Evolutionary conservation across 306 rosid genomes (phyloP), one percentile per base, ranked within the genome.

Genomic region (Datisca glomerata): DNA sequence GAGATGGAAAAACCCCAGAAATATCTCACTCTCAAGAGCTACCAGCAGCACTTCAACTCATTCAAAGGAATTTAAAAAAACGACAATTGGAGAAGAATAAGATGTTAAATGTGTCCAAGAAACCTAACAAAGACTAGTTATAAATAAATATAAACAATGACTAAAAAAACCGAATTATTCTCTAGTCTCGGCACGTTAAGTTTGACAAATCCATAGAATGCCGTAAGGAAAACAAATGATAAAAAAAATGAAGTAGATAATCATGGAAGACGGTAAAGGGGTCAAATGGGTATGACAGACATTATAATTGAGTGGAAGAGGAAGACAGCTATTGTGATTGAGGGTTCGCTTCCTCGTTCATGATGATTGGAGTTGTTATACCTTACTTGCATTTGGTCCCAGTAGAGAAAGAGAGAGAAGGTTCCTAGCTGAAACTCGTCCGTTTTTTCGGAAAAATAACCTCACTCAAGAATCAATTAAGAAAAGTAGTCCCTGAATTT

Each of bases 291-390:
- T 38, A 27, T 35, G 54, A 31, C 2, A 4, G 37, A 49, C 44
- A 18, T 20, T 9, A 24, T 43, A 16, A 50, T 39, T 17, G 41
- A 17, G 11, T 27, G 40, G 14, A 43, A 21, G 50, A 45, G 18
- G 55, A 44, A 7, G 28, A 63, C 76, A 70, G 71, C 71, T 68
- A 52, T 20, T 45, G 20, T 43, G 51, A 40, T 39, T 14, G 36
- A 16, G 16, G 45, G 51, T 16, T 39, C 24, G 32, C 54, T n/a
- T 21, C 2, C 34, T 22, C 21, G 35, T 14, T 31, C 36, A 8
- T 18, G 19, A 14, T 38, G 18, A 11, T 38, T 11, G 1, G 42
- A 37, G 42, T 35, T 2, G 42, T 34, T 34, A 3, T 12, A 34
- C 13, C 39, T 12, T 34, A 4, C 39, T 25, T 8, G n/a, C n/a